These are phyloP conservation scores for Cadophora sp. DNA, from an alignment of 2,329 filamentous ascomycete species.

Conservation along the genomic window DNA sequence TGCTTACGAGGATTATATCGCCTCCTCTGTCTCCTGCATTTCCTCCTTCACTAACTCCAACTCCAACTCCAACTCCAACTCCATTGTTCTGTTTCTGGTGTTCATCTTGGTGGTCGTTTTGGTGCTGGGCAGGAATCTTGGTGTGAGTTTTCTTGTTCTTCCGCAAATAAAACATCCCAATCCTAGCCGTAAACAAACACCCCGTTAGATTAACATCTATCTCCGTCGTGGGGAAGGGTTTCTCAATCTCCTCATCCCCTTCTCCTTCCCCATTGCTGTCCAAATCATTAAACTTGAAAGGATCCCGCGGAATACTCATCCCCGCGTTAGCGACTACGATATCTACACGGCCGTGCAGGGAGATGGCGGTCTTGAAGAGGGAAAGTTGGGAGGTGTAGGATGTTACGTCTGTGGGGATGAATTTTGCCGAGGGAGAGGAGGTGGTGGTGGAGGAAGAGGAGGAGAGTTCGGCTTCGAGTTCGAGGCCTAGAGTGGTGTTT, in stretches of 20 bases:
- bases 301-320: slow-evolving; percentile 28
- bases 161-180: slow-evolving; percentile 28
- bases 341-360: slow-evolving; percentile 34
- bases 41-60: slow-evolving; percentile 16
- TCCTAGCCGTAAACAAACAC: slow-evolving; percentile 24
- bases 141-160: slow-evolving; percentile 7
- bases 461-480: slow-evolving; percentile 20
- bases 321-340: slow-evolving; percentile 41
- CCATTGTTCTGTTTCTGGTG: too few relatives aligned
- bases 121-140: too few relatives aligned
- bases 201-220: slow-evolving; percentile 34
- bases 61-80: background rate
- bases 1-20: slow-evolving; percentile 25
- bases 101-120: too few relatives aligned
- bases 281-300: slow-evolving; percentile 21
- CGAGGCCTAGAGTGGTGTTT: slow-evolving; percentile 14
- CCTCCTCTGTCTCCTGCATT: slow-evolving; percentile 15
- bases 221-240: slow-evolving; percentile 24
- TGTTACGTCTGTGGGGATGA: slow-evolving; percentile 35
- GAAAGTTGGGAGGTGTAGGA: slow-evolving; percentile 32
- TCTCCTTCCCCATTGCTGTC: slow-evolving; percentile 13
- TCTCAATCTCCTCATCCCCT: background rate
- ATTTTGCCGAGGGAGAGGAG: slow-evolving; percentile 5
- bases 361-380: slow-evolving; percentile 33
- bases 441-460: slow-evolving; percentile 19